These are phyloP conservation scores for Mytilinidion resinicola DNA, from an alignment of 495 filamentous ascomycete genomes.

Conservation along the genomic window DNA sequence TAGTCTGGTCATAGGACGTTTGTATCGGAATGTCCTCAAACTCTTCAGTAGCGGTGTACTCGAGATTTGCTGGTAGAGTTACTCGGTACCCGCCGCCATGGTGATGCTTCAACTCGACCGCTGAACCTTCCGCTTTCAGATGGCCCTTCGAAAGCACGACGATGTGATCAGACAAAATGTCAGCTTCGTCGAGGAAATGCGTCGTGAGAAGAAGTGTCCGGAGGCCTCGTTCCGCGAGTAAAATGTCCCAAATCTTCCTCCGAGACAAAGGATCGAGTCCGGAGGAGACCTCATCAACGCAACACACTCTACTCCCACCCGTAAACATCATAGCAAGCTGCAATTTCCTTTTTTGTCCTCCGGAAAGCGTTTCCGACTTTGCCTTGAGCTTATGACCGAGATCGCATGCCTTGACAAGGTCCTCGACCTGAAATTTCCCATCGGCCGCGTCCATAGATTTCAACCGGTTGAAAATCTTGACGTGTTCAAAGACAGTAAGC, in stretches of 20 bases:
- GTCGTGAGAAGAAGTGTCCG: slow-evolving; percentile 81
- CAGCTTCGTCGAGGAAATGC: slow-evolving; percentile 45
- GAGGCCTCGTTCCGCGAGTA: slow-evolving; percentile 69
- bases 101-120: slow-evolving; percentile 36
- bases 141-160: slow-evolving; percentile 37
- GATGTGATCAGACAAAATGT: slow-evolving; percentile 39
- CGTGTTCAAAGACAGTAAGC: slow-evolving; percentile 77
- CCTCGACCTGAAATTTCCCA: slow-evolving; percentile 48
- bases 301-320: slow-evolving; percentile 79
- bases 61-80: slow-evolving; percentile 20
- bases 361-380: slow-evolving; percentile 64
- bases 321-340: slow-evolving; percentile 92
- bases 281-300: slow-evolving; percentile 80
- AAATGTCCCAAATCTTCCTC: slow-evolving; percentile 85
- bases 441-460: slow-evolving; percentile 49
- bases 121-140: slow-evolving; percentile 36
- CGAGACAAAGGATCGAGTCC: slow-evolving; percentile 77
- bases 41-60: slow-evolving; percentile 27
- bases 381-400: slow-evolving; percentile 68
- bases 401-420: slow-evolving; percentile 62
- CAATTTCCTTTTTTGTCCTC: slow-evolving; percentile 83
- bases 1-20: slow-evolving; percentile 20
- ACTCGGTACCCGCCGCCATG: slow-evolving; percentile 62
- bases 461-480: slow-evolving; percentile 69
- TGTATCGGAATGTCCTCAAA: slow-evolving; percentile 48